phyloP scores from a whole-genome alignment of 768 basidiomycete genomes.

The Rhizopogon rudus region DNA sequence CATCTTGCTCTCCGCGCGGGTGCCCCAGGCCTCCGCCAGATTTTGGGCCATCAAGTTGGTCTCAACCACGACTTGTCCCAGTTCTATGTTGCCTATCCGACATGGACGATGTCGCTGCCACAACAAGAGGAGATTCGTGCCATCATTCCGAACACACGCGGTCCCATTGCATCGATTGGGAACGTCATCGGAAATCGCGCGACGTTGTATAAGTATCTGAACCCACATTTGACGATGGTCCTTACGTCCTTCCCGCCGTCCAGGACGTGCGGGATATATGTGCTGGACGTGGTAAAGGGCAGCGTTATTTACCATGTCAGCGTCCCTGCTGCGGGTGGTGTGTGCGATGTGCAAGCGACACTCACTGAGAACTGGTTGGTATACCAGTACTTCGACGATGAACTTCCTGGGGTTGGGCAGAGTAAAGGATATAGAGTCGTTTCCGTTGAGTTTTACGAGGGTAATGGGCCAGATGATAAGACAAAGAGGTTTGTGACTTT shows the following conservation, averaged over 20 bases:
- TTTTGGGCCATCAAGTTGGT: slow-evolving; percentile 55
- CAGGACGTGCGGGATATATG: slow-evolving; percentile 56
- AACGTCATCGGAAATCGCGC: slow-evolving; percentile 83
- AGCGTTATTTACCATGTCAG: slow-evolving; percentile 62
- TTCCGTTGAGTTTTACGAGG: slow-evolving; percentile 88
- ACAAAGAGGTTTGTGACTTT: slow-evolving; percentile 53
- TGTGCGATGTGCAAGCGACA: slow-evolving; percentile 62
- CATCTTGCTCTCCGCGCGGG: slow-evolving; percentile 54
- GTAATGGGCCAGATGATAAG: slow-evolving; percentile 59
- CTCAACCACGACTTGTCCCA: slow-evolving; percentile 38
- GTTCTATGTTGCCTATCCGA: slow-evolving; percentile 48
- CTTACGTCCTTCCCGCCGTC: slow-evolving; percentile 39
- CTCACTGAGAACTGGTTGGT: slow-evolving; percentile 92
- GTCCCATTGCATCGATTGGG: slow-evolving; percentile 71
- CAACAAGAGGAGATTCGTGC: slow-evolving; percentile 53
- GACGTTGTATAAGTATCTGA: slow-evolving; percentile 93
- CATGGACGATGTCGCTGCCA: slow-evolving; percentile 61
- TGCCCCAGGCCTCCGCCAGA: slow-evolving; percentile 34
- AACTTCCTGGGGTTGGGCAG: slow-evolving; percentile 37
- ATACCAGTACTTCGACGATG: slow-evolving; percentile 76
- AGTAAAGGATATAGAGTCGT: slow-evolving; percentile 71
- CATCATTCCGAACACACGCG: slow-evolving; percentile 42
- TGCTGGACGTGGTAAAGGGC: slow-evolving; percentile 81
- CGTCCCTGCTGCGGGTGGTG: slow-evolving; percentile 39
- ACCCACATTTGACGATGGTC: slow-evolving; percentile 69